Base-by-base conservation (phyloP, 2,329 filamentous ascomycete genomes). In the Coniochaeta prunicola region DNA sequence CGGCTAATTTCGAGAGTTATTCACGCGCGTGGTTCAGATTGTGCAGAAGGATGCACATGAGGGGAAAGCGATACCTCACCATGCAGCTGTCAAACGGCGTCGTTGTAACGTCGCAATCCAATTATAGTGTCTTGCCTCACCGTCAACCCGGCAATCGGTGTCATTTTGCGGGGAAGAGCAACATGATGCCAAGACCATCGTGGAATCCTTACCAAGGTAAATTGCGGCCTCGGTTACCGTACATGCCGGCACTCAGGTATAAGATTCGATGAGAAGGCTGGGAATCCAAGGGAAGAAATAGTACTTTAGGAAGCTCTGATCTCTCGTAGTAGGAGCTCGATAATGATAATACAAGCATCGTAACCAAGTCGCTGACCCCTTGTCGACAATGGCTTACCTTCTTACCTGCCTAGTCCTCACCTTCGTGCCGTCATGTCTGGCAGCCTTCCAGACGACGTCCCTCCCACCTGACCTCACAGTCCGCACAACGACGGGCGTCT, bases 401-500 rank as follows among this genome's bases (percentile, higher is more conserved):
- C 45, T 28, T 13, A n/a, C 24, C 45, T 26, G 1, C 24, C 21
- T 50, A 9, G 21, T 26, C 45, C 45, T 50, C 21, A 15, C 4
- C 24, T 26, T 50, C 45, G 7, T 50, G 7, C 12, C 24, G 2
- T 26, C 45, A 7, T 30, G 12, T 17, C 45, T 28, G 10, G 45
- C 24, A 50, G 5, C 45, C 45, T 50, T 24, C 24, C 45, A 50
- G 10, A 50, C 45, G 3, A 28, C 21, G 24, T 30, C 24, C 45
- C 45, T 50, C 13, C 45, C 45, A 21, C 4, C 45, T 6, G 45
- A 59, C 45, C 65, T 73, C 30, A 71, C 66, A 4, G 66, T 72
- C 17, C 58, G 58, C 38, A 71, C 70, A 5, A 63, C 64, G 5
- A 71, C 70, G 3, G 72, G 72, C 38, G 61, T 59, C 24, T 74